These are phyloP conservation scores for Allium cepa DNA, from an alignment of 106 monocot genomes.

Conservation along the genomic window DNA sequence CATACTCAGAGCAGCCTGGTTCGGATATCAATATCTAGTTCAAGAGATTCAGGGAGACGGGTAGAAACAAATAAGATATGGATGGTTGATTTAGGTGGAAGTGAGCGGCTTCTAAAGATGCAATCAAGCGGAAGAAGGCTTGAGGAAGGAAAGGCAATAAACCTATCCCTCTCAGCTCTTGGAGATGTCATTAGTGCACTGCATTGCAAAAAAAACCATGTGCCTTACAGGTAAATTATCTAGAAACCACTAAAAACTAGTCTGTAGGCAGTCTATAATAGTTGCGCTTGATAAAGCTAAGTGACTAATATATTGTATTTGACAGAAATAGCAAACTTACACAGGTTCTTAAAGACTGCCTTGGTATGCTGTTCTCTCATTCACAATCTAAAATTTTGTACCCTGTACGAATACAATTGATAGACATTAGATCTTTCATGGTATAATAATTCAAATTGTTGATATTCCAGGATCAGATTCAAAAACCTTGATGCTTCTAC, in stretches of 20 bases:
- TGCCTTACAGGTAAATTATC: constrained; percentile 53
- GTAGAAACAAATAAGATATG: constrained; percentile 62
- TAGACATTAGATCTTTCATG: not conserved
- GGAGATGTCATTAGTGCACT: constrained; percentile 79
- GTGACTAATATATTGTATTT: constrained; percentile 10
- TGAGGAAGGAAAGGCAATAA: constrained; percentile 79
- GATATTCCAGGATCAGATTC: constrained; percentile 56
- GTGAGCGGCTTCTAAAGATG: constrained; percentile 64
- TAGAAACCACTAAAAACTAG: not conserved
- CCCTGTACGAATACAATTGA: not conserved
- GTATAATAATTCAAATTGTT: not conserved
- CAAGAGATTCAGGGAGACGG: constrained; percentile 25
- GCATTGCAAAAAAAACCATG: constrained; percentile 42
- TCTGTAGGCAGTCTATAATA: not conserved
- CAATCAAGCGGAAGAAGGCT: constrained; percentile 59
- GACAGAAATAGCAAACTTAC: constrained; percentile 84
- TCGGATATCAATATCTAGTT: constrained; percentile 41
- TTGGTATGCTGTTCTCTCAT: constrained; percentile 28
- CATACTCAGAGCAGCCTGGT: constrained; percentile 42
- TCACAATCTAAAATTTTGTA: not conserved
- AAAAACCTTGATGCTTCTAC: constrained; percentile 72
- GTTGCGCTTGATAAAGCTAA: not conserved
- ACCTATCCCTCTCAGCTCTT: constrained; percentile 72
- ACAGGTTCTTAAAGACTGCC: constrained; percentile 68
- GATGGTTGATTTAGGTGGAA: constrained; percentile 81